These are phyloP conservation scores for Debaryomycetaceae sp. DNA, from an alignment of 1,139 yeast genomes.

Conservation along the genomic window DNA sequence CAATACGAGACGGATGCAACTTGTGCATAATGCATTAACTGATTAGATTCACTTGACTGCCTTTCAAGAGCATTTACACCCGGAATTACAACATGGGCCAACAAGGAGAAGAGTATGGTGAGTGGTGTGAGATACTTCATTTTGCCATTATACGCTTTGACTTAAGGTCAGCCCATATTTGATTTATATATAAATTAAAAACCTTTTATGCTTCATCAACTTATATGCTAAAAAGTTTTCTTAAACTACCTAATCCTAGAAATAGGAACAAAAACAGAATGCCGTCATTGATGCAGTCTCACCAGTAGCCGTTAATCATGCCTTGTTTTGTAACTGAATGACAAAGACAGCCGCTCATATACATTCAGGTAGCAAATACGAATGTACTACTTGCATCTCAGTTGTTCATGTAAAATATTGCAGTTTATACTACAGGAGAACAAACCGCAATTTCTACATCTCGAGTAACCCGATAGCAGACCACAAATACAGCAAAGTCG, in stretches of 20 bases:
- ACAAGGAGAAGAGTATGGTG: not conserved
- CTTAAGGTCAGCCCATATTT: not conserved
- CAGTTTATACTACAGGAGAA: slow-evolving; percentile 43
- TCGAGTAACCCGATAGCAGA: slow-evolving; percentile 32
- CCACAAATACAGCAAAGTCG: slow-evolving; percentile 47
- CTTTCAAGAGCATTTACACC: not conserved
- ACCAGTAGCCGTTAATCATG: too few relatives aligned
- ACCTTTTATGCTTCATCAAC: not conserved
- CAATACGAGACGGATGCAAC: slow-evolving; percentile 40
- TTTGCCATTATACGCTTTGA: not conserved
- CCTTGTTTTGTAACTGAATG: too few relatives aligned
- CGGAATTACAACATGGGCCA: not conserved
- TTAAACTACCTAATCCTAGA: too few relatives aligned
- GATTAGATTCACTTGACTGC: slow-evolving; percentile 20
- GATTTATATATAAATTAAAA: not conserved
- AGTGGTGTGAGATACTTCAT: not conserved
- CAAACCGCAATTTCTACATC: slow-evolving; percentile 42
- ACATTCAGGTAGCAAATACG: not conserved
- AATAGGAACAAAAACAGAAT: too few relatives aligned
- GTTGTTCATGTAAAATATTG: slow-evolving; percentile 40
- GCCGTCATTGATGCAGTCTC: too few relatives aligned
- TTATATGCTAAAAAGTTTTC: not conserved
- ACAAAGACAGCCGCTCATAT: too few relatives aligned
- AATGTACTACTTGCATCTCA: slow-evolving; percentile 33
- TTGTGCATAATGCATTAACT: slow-evolving; percentile 32